Evolutionary conservation across 75 land plant species (phyloP).

Genomic region (Larix kaempferi): DNA sequence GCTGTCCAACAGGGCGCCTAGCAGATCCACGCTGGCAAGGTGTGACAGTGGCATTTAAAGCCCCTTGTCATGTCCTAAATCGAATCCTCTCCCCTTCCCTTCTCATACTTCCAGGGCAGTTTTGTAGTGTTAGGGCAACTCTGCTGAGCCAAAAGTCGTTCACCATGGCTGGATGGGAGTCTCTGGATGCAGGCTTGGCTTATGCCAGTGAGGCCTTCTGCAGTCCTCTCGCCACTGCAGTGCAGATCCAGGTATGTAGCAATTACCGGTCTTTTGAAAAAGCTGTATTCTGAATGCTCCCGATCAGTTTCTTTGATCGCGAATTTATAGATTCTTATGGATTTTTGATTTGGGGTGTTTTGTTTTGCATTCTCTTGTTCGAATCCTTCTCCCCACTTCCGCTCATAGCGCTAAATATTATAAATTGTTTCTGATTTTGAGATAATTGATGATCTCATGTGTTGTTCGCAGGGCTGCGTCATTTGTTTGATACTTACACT

Average conservation of each 20-base stretch:
- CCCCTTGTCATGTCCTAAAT: neutral
- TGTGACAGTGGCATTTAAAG: neutral
- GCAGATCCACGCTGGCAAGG: neutral
- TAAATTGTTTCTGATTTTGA: neutral
- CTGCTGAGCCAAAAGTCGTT: neutral
- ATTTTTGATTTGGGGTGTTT: neutral
- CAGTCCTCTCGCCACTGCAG: slow-evolving; percentile 55
- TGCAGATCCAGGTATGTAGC: slow-evolving; percentile 79
- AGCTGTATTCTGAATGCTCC: neutral
- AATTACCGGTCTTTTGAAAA: neutral
- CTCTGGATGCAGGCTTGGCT: slow-evolving; percentile 50
- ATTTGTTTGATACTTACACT: slow-evolving; percentile 76
- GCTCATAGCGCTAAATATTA: neutral
- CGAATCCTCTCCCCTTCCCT: neutral
- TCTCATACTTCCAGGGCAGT: neutral
- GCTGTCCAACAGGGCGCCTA: neutral
- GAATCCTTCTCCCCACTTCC: neutral
- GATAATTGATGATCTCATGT: neutral
- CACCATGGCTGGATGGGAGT: slow-evolving; percentile 28
- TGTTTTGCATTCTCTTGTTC: neutral
- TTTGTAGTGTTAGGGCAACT: neutral
- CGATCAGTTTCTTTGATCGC: neutral
- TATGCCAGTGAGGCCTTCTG: slow-evolving; percentile 57
- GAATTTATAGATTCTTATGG: neutral
- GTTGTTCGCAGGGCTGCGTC: slow-evolving; percentile 60